Conservation (phyloP, 768 basidiomycete species). For the Amanita pallidorosea region DNA sequence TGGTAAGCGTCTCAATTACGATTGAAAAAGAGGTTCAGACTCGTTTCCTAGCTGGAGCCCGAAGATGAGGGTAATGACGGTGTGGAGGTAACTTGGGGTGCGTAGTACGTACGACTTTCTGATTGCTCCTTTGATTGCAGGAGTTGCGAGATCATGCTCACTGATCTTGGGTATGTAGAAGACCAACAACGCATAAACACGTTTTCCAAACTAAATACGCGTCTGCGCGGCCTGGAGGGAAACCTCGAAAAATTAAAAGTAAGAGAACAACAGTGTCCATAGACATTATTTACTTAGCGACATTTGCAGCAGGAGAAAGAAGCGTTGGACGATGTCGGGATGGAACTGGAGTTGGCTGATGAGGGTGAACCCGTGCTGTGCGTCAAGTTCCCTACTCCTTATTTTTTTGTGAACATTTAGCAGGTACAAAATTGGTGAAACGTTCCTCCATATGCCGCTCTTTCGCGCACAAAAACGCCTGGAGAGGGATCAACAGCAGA, state of each 20-base stretch:
- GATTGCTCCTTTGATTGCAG: neutral
- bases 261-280: no score
- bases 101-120: constrained; percentile 10
- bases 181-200: constrained; percentile 88
- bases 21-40: neutral
- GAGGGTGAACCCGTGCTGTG: constrained; percentile 75
- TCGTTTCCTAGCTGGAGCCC: constrained; percentile 44
- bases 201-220: constrained; percentile 85
- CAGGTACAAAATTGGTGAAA: constrained; percentile 86
- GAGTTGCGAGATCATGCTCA: neutral
- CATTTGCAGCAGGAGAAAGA: constrained; percentile 80
- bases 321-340: constrained; percentile 79
- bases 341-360: constrained; percentile 83
- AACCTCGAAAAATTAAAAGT: constrained; percentile 70
- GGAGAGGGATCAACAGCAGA: constrained; percentile 51
- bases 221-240: constrained; percentile 61
- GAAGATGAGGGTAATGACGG: constrained; percentile 70
- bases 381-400: constrained; percentile 14
- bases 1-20: constrained; percentile 27
- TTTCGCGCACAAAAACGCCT: constrained; percentile 59
- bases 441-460: constrained; percentile 75
- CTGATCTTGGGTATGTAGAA: constrained; percentile 25
- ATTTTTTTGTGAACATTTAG: neutral
- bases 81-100: constrained; percentile 81
- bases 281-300: constrained; percentile 7